Evolutionary conservation across 2,329 filamentous ascomycete species (phyloP).

Genomic region (Ceratocystis cubensis): DNA sequence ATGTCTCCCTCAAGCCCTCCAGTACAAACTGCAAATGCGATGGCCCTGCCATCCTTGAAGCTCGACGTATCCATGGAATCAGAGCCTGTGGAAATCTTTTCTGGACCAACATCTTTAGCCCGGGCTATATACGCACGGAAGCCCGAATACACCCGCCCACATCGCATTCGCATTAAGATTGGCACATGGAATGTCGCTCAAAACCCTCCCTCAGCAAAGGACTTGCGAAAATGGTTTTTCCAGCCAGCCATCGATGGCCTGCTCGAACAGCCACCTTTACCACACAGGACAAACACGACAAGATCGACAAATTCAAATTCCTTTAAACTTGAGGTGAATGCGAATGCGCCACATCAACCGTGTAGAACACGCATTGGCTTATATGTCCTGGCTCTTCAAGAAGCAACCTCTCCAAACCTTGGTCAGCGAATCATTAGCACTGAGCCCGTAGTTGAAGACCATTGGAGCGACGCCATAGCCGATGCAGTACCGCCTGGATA

Average conservation of each 20-base stretch:
- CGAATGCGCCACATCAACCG: constrained; percentile 12
- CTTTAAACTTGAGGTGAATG: constrained; percentile 17
- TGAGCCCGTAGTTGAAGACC: constrained; percentile 56
- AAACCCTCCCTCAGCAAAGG: constrained; percentile 72
- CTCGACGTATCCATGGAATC: constrained; percentile 21
- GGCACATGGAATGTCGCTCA: constrained; percentile 93
- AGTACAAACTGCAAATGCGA: background rate
- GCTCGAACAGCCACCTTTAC: constrained; percentile 16
- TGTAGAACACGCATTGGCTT: constrained; percentile 47
- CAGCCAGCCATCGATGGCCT: constrained; percentile 29
- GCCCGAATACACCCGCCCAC: constrained; percentile 64
- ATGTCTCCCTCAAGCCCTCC: background rate
- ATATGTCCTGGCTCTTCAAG: constrained; percentile 83
- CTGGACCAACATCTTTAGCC: constrained; percentile 47
- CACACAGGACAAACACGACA: constrained; percentile 12
- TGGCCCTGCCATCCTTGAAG: background rate
- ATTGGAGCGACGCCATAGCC: constrained; percentile 69
- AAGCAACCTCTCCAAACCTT: constrained; percentile 76
- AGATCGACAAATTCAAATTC: constrained; percentile 12
- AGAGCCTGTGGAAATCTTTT: constrained; percentile 35
- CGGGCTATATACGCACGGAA: constrained; percentile 58
- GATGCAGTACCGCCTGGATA: constrained; percentile 67
- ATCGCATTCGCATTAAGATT: constrained; percentile 70
- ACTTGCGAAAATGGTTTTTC: constrained; percentile 81
- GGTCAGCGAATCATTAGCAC: constrained; percentile 65